Evolutionary conservation across 768 basidiomycete genomes (phyloP).

Genomic region (Lentinula lateritia): DNA sequence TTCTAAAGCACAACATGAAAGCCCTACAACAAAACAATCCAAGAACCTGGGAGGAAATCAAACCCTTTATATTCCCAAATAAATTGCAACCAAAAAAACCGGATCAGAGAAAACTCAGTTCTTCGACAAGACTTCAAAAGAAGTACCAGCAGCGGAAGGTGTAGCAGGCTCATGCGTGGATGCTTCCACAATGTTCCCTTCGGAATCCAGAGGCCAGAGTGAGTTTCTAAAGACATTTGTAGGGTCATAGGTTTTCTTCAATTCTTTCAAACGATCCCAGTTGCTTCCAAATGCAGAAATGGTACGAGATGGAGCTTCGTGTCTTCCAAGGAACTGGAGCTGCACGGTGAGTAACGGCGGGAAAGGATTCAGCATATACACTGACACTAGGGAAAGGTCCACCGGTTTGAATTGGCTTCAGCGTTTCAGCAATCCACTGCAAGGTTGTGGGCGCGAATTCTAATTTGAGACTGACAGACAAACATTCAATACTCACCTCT

Average conservation of each 20-base stretch:
- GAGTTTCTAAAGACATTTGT: slow-evolving; percentile 67
- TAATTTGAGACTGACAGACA: neutral
- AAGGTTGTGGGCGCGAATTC: slow-evolving; percentile 6
- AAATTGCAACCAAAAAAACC: neutral
- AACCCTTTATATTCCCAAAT: neutral
- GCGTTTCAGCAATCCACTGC: slow-evolving; percentile 76
- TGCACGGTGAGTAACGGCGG: slow-evolving; percentile 1
- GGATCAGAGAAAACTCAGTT: neutral
- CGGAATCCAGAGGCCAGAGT: slow-evolving; percentile 72
- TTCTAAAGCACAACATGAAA: neutral
- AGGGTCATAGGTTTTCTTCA: slow-evolving; percentile 79
- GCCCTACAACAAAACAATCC: neutral
- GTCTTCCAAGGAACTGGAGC: slow-evolving; percentile 67
- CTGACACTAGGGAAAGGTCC: slow-evolving; percentile 83
- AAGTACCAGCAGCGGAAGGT: slow-evolving; percentile 21
- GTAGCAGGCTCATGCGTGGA: slow-evolving; percentile 59
- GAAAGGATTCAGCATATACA: slow-evolving; percentile 15
- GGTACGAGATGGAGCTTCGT: slow-evolving; percentile 57
- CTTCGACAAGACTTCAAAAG: slow-evolving; percentile 11
- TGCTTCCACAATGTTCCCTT: slow-evolving; percentile 50
- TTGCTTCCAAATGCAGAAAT: slow-evolving; percentile 69
- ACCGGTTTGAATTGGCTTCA: slow-evolving; percentile 67
- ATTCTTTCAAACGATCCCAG: slow-evolving; percentile 61
- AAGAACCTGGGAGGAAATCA: neutral
- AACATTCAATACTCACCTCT: slow-evolving; percentile 41